Evolutionary conservation across 306 rosid species (phyloP).

Genomic region (Ochetophila trinervis): DNA sequence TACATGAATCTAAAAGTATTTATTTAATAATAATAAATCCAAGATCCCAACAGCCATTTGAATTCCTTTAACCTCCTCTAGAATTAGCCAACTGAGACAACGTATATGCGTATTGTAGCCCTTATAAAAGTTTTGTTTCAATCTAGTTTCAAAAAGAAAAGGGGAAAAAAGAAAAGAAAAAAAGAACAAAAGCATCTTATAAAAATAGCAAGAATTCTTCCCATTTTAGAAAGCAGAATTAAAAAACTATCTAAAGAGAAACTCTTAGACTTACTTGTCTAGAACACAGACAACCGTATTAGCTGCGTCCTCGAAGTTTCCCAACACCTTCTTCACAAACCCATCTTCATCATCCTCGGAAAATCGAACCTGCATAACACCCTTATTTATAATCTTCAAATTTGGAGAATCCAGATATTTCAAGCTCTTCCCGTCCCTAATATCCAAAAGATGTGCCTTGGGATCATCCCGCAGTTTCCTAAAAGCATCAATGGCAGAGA

Average conservation of each 20-base stretch:
- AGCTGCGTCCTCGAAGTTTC: slow-evolving; percentile 45
- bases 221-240: background rate
- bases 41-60: background rate
- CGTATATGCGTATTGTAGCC: background rate
- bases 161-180: no score
- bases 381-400: slow-evolving; percentile 70
- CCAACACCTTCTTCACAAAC: slow-evolving; percentile 64
- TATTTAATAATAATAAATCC: background rate
- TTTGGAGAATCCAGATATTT: slow-evolving; percentile 61
- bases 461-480: slow-evolving; percentile 66
- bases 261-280: slow-evolving; percentile 56
- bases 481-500: slow-evolving; percentile 73
- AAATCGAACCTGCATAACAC: slow-evolving; percentile 52
- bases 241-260: background rate
- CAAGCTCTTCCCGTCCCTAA: slow-evolving; percentile 63
- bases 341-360: slow-evolving; percentile 59
- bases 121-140: background rate
- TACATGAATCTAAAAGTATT: background rate
- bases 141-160: no score
- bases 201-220: background rate
- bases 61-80: background rate
- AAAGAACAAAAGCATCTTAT: no score
- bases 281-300: slow-evolving; percentile 57
- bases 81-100: background rate
- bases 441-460: slow-evolving; percentile 60